Conservation (phyloP, 2,329 filamentous ascomycete species). For the Hypoxylon sp. region DNA sequence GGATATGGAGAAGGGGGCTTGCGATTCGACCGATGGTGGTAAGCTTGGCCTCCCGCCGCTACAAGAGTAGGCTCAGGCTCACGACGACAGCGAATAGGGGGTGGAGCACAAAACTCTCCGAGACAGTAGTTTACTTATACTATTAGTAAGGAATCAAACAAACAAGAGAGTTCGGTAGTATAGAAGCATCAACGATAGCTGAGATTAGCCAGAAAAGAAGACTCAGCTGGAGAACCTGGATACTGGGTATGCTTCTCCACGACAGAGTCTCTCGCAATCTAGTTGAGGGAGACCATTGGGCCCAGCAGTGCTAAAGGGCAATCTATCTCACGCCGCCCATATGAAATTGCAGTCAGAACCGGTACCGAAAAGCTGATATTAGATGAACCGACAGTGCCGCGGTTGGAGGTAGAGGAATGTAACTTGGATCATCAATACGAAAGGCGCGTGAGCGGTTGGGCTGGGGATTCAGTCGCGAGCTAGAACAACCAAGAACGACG, state of each 20-base stretch:
- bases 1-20: constrained; percentile 21
- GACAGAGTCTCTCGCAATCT: constrained; percentile 22
- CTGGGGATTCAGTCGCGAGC: constrained; percentile 28
- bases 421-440: constrained; percentile 21
- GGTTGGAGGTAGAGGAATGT: constrained; percentile 15
- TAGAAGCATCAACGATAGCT: constrained; percentile 9
- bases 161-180: neutral
- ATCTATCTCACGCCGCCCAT: constrained; percentile 29
- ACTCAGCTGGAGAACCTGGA: constrained; percentile 17
- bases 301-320: constrained; percentile 12
- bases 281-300: constrained; percentile 22
- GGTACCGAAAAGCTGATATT: constrained; percentile 33
- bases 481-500: constrained; percentile 30
- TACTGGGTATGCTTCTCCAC: constrained; percentile 25
- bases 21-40: constrained; percentile 31
- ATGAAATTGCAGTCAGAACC: constrained; percentile 18
- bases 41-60: constrained; percentile 15
- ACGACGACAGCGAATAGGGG: constrained; percentile 20
- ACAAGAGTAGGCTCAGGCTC: constrained; percentile 26
- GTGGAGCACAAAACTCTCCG: constrained; percentile 4
- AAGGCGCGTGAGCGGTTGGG: constrained; percentile 30
- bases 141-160: constrained; percentile 1
- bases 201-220: constrained; percentile 1
- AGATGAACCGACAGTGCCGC: constrained; percentile 28
- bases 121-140: constrained; percentile 6